Conservation (phyloP, 2,329 filamentous ascomycete species). For the Tolypocladium album region DNA sequence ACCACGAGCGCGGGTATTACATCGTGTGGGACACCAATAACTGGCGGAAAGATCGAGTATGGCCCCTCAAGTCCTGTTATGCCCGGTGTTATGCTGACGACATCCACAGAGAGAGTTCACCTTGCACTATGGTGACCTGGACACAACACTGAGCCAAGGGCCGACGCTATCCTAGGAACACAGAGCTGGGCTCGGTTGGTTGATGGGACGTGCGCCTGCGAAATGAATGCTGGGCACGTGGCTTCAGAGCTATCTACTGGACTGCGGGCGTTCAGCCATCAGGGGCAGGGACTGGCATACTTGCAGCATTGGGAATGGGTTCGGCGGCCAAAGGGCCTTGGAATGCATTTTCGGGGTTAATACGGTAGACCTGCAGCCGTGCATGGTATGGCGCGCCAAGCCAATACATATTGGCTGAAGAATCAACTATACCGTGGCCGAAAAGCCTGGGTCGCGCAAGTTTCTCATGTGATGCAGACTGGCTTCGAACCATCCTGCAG, state of each 20-base stretch:
- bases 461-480: neutral
- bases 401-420: neutral
- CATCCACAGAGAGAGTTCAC: conserved; percentile 44
- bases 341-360: conserved; percentile 18
- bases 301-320: conserved; percentile 17
- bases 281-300: conserved; percentile 17
- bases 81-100: conserved; percentile 5
- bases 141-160: conserved; percentile 31
- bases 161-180: conserved; percentile 15
- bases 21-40: conserved; percentile 53
- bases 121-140: conserved; percentile 51
- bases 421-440: neutral
- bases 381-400: conserved; percentile 5
- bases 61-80: conserved; percentile 15
- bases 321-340: conserved; percentile 14
- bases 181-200: neutral
- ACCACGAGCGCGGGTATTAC: conserved; percentile 55
- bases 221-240: conserved; percentile 5
- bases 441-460: neutral
- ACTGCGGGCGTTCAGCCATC: conserved; percentile 20
- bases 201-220: conserved; percentile 1
- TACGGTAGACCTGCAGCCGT: conserved; percentile 5
- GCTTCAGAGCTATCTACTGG: conserved; percentile 8
- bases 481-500: neutral
- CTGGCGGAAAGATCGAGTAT: conserved; percentile 54